These are phyloP conservation scores for Mariannaea sp. DNA, from an alignment of 2,329 filamentous ascomycete species.

Conservation along the genomic window DNA sequence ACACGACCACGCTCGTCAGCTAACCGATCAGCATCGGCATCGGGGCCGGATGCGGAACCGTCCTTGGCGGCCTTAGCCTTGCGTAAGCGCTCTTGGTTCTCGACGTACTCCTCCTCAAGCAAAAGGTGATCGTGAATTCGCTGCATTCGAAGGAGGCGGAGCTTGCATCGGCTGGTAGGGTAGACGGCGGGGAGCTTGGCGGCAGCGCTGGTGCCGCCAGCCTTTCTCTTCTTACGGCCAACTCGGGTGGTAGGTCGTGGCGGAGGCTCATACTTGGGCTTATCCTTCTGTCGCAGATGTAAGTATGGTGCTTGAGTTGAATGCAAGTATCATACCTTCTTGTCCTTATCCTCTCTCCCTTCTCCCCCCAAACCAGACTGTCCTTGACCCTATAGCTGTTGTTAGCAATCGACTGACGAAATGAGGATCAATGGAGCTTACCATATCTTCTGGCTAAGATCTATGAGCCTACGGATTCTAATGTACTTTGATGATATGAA, in stretches of 20 bases:
- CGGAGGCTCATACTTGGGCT: conserved; percentile 99
- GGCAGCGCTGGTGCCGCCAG: conserved; percentile 87
- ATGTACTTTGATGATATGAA: conserved; percentile 11
- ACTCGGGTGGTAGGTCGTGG: conserved; percentile 96
- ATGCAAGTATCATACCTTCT: conserved; percentile 69
- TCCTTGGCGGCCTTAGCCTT: conserved; percentile 86
- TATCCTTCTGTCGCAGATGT: conserved; percentile 77
- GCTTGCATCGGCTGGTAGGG: conserved; percentile 95
- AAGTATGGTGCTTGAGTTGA: conserved; percentile 14
- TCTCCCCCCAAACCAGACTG: conserved; percentile 88
- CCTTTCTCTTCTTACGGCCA: conserved; percentile 98
- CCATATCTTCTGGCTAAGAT: conserved; percentile 44
- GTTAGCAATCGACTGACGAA: conserved; percentile 24
- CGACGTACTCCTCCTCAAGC: conserved; percentile 97
- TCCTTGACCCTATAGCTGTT: conserved; percentile 68
- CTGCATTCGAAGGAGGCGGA: conserved; percentile 96
- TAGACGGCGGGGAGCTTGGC: conserved; percentile 94
- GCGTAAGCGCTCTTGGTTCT: conserved; percentile 95
- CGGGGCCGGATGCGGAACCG: conserved; percentile 68
- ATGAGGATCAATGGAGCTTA: conserved; percentile 29
- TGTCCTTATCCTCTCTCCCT: conserved; percentile 84
- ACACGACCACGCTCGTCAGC: conserved; percentile 94
- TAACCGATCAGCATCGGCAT: conserved; percentile 78
- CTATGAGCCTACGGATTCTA: conserved; percentile 31
- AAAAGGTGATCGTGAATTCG: conserved; percentile 96